phyloP scores from a whole-genome alignment of 371 early-diverging fungal species.

The Polyrhizophydium stewartii region DNA sequence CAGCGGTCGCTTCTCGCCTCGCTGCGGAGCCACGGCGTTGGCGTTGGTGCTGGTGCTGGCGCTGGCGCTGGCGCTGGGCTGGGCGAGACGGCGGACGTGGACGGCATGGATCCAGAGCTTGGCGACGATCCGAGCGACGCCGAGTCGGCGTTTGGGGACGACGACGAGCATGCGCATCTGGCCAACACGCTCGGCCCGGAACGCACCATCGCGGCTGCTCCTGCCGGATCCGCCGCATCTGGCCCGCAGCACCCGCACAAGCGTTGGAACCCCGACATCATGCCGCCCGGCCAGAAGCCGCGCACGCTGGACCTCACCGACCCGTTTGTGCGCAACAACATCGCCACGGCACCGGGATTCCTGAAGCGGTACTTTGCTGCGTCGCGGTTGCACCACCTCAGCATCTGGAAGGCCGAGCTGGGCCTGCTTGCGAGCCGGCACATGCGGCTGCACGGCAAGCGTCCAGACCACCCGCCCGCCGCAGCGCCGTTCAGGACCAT shows the following conservation, averaged over 20 bases:
- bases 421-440: constrained; percentile 21
- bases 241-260: no score
- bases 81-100: no score
- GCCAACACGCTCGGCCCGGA: no score
- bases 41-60: background rate
- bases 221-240: no score
- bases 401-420: constrained; percentile 78
- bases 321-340: constrained; percentile 18
- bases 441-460: constrained; percentile 5
- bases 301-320: constrained; percentile 11
- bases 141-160: no score
- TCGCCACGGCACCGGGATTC: constrained; percentile 56
- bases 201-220: no score
- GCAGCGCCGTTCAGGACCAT: constrained; percentile 16
- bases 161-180: no score
- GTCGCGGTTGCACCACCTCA: constrained; percentile 78
- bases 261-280: no score
- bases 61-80: no score
- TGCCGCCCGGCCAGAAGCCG: no score
- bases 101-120: no score
- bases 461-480: background rate
- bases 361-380: constrained; percentile 68
- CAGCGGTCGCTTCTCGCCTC: constrained; percentile 13
- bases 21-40: background rate
- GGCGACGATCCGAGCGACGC: no score